Evolutionary conservation across 352 stramenopile genomes (phyloP), one percentile per base, ranked within the genome.

Genomic region (Phytophthora cactorum): DNA sequence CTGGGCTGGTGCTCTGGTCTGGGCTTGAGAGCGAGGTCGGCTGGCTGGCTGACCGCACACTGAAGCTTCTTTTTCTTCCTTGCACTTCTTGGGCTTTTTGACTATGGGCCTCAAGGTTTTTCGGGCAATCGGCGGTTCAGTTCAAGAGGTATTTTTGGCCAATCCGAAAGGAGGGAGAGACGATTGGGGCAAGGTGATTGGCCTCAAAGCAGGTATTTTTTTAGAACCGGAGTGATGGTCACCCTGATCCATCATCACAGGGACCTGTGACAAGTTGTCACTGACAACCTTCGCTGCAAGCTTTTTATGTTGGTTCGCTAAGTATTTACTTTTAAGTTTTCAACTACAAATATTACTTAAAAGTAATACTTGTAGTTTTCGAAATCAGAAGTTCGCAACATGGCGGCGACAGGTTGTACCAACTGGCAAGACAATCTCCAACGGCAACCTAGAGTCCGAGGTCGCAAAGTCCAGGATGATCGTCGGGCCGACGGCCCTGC

Each of bases 401-500:
- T 52, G 36, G 58, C 38, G 58, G 22, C 34, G 22, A 50, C 39
- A 57, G 25, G 14, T 53, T 32, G n/a, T 34, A 41, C 22, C 22
- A 43, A 43, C 17, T 52, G 54, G 49, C 36, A 38, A 45, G 58
- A 52, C 50, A 46, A 47, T 55, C 57, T 36, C 14, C 12, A 8
- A 44, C 6, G 29, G 22, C 38, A 27, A 9, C 22, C 46, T 63
- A 85, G 31, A 83, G 56, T 0, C 66, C 72, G 2, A 83, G 63
- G 7, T 78, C 78, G 43, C 69, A 80, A 25, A 86, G 64, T 15
- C 62, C 58, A 15, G 78, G 63, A 31, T 83, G 75, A 53, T 87
- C 74, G 32, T 79, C 72, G 0, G 83, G 83, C 0, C 83, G 81
- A n/a, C 72, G 69, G 2, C 81, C 83, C 36, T 84, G 79, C 14